Percentiles rank a stretch among this genome's conserved stretches.
These are phyloP conservation scores for Apiospora aurea DNA, from an alignment of 2,329 filamentous ascomycete species.

Conservation along the genomic window DNA sequence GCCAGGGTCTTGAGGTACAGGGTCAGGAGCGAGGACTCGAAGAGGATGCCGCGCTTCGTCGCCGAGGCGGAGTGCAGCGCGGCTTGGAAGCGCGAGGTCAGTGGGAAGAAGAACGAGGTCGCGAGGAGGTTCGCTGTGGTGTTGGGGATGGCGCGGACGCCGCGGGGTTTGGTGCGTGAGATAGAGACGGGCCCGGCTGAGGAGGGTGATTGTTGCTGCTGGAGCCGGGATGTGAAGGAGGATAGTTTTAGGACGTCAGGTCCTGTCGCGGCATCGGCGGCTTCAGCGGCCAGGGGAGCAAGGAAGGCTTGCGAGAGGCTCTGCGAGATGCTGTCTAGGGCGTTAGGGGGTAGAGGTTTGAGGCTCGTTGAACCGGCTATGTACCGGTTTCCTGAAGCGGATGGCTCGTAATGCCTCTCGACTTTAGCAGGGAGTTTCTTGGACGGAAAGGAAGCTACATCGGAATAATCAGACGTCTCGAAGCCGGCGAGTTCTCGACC, in stretches of 20 bases:
- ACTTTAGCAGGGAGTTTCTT: constrained; percentile 78
- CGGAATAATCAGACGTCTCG: constrained; percentile 61
- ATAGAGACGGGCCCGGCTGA: constrained; percentile 34
- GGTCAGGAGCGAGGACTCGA: constrained; percentile 77
- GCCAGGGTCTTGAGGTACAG: constrained; percentile 87
- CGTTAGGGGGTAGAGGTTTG: constrained; percentile 61
- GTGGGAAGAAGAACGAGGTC: constrained; percentile 82
- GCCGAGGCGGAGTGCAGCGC: constrained; percentile 53
- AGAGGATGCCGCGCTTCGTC: constrained; percentile 65
- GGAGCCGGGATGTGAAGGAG: constrained; percentile 83
- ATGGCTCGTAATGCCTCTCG: constrained; percentile 70
- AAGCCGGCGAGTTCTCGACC: constrained; percentile 86
- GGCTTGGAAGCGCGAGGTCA: constrained; percentile 81
- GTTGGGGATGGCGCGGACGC: constrained; percentile 71
- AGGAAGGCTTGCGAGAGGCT: constrained; percentile 77
- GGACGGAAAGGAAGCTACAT: constrained; percentile 72
- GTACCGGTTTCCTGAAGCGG: constrained; percentile 26
- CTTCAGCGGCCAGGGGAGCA: constrained; percentile 79
- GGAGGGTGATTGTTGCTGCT: constrained; percentile 53
- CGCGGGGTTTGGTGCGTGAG: constrained; percentile 43
- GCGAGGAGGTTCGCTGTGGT: constrained; percentile 79
- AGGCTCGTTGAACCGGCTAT: constrained; percentile 46
- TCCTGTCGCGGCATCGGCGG: constrained; percentile 80
- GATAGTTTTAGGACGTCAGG: constrained; percentile 88
- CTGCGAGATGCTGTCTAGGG: constrained; percentile 72